A percentile compares a stretch with the other conserved stretches of the same genome.
Conservation (phyloP, 257 asterid genomes). For the Voacanga thouarsii region DNA sequence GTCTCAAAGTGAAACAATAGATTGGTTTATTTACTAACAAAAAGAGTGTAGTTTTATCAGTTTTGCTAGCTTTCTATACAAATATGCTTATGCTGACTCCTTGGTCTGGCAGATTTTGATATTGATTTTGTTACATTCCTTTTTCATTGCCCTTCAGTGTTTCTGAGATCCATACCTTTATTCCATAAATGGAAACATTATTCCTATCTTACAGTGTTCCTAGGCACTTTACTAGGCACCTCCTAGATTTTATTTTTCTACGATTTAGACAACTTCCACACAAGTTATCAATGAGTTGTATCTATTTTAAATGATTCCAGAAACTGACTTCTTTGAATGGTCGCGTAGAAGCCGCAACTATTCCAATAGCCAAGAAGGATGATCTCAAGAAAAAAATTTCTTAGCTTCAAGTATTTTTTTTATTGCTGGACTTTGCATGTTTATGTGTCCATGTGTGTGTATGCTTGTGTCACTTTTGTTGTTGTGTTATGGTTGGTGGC, state of each 20-base stretch:
- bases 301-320: slow-evolving; percentile 45
- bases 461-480: background rate
- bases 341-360: slow-evolving; percentile 76
- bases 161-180: background rate
- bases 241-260: background rate
- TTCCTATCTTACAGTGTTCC: background rate
- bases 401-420: slow-evolving; percentile 64
- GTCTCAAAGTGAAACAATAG: background rate
- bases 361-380: slow-evolving; percentile 79
- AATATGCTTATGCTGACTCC: background rate
- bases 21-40: no score
- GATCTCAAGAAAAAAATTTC: slow-evolving; percentile 74
- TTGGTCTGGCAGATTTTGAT: background rate
- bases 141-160: background rate
- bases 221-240: background rate
- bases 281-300: background rate
- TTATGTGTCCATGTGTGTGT: background rate
- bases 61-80: no score
- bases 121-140: background rate
- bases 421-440: background rate
- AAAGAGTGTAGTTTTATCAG: no score
- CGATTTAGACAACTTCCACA: no score
- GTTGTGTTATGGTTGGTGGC: background rate
- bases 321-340: slow-evolving; percentile 75
- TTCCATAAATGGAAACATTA: background rate